Evolutionary conservation across 495 filamentous ascomycete species (phyloP).

Genomic region (Neurospora sp.): DNA sequence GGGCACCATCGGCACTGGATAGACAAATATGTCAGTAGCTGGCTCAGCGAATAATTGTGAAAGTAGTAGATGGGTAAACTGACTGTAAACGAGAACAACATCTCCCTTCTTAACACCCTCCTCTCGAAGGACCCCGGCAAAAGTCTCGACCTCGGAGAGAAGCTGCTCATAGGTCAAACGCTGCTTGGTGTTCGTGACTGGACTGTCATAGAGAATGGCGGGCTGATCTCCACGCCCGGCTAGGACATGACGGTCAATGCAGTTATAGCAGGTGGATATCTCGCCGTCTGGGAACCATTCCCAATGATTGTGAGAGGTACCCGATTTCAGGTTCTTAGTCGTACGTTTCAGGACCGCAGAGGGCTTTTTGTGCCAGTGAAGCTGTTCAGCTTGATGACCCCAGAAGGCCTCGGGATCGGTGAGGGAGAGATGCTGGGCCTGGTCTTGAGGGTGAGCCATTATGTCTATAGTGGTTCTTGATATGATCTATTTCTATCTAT

Average conservation of each 20-base stretch:
- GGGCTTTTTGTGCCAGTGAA: constrained; percentile 74
- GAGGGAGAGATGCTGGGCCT: constrained; percentile 44
- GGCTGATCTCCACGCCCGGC: constrained; percentile 58
- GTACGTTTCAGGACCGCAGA: constrained; percentile 32
- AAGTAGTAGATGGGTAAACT: constrained; percentile 11
- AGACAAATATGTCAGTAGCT: constrained; percentile 1
- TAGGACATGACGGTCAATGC: constrained; percentile 77
- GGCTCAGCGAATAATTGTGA: not conserved
- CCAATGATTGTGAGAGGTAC: constrained; percentile 49
- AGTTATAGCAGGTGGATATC: constrained; percentile 86
- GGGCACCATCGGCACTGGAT: constrained; percentile 88
- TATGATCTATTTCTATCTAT: not conserved
- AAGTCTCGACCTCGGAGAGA: constrained; percentile 70
- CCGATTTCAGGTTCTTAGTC: constrained; percentile 31
- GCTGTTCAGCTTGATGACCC: constrained; percentile 58
- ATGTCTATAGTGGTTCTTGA: not conserved
- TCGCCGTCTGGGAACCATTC: constrained; percentile 80
- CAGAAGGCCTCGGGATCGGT: constrained; percentile 63
- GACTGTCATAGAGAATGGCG: constrained; percentile 82
- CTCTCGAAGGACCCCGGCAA: constrained; percentile 74
- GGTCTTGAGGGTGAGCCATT: constrained; percentile 37
- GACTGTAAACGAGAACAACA: constrained; percentile 90
- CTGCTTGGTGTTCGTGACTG: constrained; percentile 67
- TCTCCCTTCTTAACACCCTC: constrained; percentile 80
- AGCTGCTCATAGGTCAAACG: constrained; percentile 64